Evolutionary conservation across 2,329 filamentous ascomycete genomes (phyloP).

Genomic region (Magnaporthiopsis poae): DNA sequence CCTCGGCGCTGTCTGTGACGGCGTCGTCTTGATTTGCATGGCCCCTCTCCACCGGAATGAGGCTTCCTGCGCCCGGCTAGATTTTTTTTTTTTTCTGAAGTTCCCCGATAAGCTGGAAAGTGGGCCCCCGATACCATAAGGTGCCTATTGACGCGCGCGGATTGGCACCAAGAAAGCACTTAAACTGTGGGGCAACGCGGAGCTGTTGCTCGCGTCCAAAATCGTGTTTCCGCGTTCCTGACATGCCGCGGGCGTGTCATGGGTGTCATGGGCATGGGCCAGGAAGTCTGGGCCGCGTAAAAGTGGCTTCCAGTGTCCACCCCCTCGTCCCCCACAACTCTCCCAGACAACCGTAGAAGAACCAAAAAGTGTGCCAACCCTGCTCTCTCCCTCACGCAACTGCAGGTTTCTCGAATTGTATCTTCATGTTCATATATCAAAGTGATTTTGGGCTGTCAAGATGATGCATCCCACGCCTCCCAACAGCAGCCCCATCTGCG

Average conservation of each 20-base stretch:
- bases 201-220: neutral
- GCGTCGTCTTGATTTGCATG: neutral
- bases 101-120: neutral
- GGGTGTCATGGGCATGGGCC: neutral
- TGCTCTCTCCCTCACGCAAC: neutral
- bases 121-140: neutral
- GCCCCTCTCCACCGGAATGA: neutral
- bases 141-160: neutral
- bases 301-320: neutral
- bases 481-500: conserved; percentile 5
- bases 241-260: neutral
- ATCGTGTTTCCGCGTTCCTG: neutral
- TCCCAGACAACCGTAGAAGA: no score
- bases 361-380: neutral
- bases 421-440: neutral
- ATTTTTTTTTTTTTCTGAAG: neutral
- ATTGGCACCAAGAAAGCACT: neutral
- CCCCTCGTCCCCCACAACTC: neutral
- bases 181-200: neutral
- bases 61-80: neutral
- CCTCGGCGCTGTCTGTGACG: neutral
- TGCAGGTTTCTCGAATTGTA: neutral
- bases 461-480: conserved; percentile 1
- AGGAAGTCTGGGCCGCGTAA: neutral
- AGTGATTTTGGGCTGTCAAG: neutral